Conservation (phyloP, 2,329 filamentous ascomycete genomes). For the Claviceps cyperi region DNA sequence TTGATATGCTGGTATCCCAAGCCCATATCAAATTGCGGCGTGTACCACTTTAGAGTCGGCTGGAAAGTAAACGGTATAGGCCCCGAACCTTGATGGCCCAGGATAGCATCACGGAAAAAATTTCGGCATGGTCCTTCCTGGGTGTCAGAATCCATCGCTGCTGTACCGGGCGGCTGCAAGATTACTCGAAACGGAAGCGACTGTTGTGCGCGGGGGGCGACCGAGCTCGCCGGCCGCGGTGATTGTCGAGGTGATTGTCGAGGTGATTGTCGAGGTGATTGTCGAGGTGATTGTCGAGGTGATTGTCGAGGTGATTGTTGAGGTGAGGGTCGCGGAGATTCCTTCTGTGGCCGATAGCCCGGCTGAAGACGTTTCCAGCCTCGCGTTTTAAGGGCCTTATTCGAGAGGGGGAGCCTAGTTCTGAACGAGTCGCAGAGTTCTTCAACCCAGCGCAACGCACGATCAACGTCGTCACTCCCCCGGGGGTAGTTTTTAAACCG, state of each 20-base stretch:
- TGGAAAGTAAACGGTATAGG: slow-evolving; percentile 23
- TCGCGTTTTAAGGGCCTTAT: slow-evolving; percentile 12
- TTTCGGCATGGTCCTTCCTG: slow-evolving; percentile 20
- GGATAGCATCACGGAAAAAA: slow-evolving; percentile 15
- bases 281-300: too few species aligned
- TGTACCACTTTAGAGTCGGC: slow-evolving; percentile 39
- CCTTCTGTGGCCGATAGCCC: neutral
- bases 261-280: too few species aligned
- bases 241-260: too few species aligned
- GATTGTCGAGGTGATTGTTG: too few species aligned
- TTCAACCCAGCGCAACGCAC: slow-evolving; percentile 24
- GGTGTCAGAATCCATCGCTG: neutral
- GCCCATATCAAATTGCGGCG: slow-evolving; percentile 29
- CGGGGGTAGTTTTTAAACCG: slow-evolving; percentile 7
- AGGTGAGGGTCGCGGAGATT: too few species aligned
- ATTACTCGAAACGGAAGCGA: slow-evolving; percentile 19
- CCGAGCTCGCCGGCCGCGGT: neutral
- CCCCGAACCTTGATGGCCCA: neutral
- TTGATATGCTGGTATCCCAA: slow-evolving; percentile 34
- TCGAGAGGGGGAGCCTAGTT: slow-evolving; percentile 21
- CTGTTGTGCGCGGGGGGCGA: neutral
- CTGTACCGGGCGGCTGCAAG: slow-evolving; percentile 31
- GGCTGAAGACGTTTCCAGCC: slow-evolving; percentile 25
- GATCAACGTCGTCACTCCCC: slow-evolving; percentile 25
- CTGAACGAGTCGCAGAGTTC: slow-evolving; percentile 18